A percentile compares a stretch with the other conserved stretches of the same genome.
These are phyloP conservation scores for Scheffersomyces stipitis DNA, from an alignment of 805 yeast genomes.

Conservation along the genomic window DNA sequence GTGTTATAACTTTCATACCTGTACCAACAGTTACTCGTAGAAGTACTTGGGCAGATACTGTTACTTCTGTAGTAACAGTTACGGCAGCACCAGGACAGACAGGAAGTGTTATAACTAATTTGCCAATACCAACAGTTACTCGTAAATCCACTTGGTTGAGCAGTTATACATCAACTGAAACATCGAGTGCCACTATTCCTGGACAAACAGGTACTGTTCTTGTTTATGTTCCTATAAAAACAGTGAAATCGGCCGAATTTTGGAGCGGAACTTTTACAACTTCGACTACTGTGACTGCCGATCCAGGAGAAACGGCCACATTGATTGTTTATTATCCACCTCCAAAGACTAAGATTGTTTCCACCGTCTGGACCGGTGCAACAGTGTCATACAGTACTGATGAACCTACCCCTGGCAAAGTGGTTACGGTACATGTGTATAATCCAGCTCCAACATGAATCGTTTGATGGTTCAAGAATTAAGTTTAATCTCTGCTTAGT, in stretches of 20 bases:
- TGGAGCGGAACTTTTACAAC: constrained; percentile 12
- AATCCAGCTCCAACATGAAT: no score
- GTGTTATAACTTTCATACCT: constrained; percentile 14
- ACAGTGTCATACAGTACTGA: no score
- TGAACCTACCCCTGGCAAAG: no score
- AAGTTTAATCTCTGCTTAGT: no score
- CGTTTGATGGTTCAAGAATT: no score
- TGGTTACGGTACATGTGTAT: no score
- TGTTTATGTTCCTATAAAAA: constrained; percentile 12
- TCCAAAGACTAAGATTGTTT: no score
- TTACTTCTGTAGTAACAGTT: constrained; percentile 6
- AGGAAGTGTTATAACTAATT: constrained; percentile 11
- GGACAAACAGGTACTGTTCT: constrained; percentile 14
- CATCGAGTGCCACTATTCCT: constrained; percentile 5
- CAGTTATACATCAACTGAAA: constrained; percentile 1
- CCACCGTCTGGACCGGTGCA: no score
- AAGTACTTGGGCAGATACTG: constrained; percentile 13
- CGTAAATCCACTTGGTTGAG: constrained; percentile 14
- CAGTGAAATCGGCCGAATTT: constrained; percentile 7
- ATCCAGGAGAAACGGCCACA: constrained; percentile 12
- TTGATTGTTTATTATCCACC: constrained; percentile 1
- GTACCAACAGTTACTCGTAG: constrained; percentile 11
- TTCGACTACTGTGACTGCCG: constrained; percentile 4
- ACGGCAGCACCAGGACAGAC: constrained; percentile 8
- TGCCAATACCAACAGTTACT: constrained; percentile 12